Evolutionary conservation across 441 rosid species (phyloP), one percentile per base, ranked within the genome.

Genomic region (Mallotus japonicus): DNA sequence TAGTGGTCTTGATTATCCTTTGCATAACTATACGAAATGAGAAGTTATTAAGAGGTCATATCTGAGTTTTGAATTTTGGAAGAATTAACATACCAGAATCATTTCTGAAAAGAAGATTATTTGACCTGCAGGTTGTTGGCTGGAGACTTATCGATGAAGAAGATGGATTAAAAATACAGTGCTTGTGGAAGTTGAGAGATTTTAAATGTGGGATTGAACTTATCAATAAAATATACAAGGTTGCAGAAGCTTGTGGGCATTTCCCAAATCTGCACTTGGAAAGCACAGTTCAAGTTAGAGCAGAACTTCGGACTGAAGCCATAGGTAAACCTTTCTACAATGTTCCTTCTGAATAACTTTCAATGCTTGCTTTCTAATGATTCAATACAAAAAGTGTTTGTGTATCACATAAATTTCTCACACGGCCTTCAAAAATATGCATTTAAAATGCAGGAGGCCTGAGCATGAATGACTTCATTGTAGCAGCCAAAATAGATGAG

Each of bases 401-500:
- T 37, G 3, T 28, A 28, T 28, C 32, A 37, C 40, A 37, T 37
- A 37, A 37, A 37, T 37, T 37, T 37, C 40, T 37, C 40, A 37
- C 40, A 37, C 40, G 5, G 40, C 40, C 46, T 47, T 55, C 51
- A 60, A 65, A 24, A 57, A 34, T 53, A 73, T n/a, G 66, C 47
- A 9, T 71, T 71, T 69, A 70, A 74, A 57, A 66, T 77, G 79
- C 87, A 92, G 97, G 97, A 53, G 97, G 99, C n/a, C 77, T 95
- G 79, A 89, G 94, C 81, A 77, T 91, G 89, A 95, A 91, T 24
- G 97, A 95, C 79, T 92, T 92, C 85, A 88, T 92, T 8, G 73
- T 91, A 32, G 99, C 99, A 32, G 93, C 97, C 37, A 95, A 95
- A 76, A 82, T 95, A n/a, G 97, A 95, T 77, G 82, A 69, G 70